Evolutionary conservation across 257 asterid species (phyloP).

Genomic region (Asclepias syriaca): DNA sequence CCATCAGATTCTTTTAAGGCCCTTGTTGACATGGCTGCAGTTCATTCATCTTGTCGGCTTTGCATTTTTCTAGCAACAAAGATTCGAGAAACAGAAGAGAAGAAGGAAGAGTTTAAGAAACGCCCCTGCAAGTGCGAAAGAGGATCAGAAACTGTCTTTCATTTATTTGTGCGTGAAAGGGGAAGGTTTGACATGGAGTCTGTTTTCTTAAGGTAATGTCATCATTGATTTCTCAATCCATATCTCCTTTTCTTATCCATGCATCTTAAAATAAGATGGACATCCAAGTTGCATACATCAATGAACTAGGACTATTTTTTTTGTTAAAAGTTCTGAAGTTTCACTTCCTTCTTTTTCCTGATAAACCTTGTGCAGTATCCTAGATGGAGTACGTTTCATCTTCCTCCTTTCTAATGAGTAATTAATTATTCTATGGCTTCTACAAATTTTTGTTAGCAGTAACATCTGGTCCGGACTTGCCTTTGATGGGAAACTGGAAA

Average conservation of each 20-base stretch:
- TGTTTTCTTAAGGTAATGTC: slow-evolving; percentile 67
- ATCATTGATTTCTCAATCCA: neutral
- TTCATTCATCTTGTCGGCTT: slow-evolving; percentile 95
- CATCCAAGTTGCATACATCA: neutral
- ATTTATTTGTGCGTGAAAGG: slow-evolving; percentile 78
- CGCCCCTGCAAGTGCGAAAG: slow-evolving; percentile 87
- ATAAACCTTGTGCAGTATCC: neutral
- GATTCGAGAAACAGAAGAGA: slow-evolving; percentile 56
- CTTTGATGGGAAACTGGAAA: neutral
- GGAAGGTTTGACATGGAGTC: slow-evolving; percentile 83
- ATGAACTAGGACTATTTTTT: neutral
- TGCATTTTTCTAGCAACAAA: slow-evolving; percentile 86
- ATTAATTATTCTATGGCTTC: neutral
- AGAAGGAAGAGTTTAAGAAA: slow-evolving; percentile 43
- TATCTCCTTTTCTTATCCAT: neutral
- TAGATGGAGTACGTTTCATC: neutral
- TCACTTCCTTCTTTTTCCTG: neutral
- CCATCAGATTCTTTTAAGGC: slow-evolving; percentile 97
- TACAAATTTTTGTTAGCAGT: neutral
- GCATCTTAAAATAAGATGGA: neutral
- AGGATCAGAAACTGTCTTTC: slow-evolving; percentile 58
- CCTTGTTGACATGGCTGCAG: slow-evolving; percentile 98
- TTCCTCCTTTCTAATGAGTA: neutral
- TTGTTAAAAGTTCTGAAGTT: neutral
- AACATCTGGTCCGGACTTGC: neutral